Conservation (phyloP, 768 basidiomycete genomes). For the Rhizopogon sp. region DNA sequence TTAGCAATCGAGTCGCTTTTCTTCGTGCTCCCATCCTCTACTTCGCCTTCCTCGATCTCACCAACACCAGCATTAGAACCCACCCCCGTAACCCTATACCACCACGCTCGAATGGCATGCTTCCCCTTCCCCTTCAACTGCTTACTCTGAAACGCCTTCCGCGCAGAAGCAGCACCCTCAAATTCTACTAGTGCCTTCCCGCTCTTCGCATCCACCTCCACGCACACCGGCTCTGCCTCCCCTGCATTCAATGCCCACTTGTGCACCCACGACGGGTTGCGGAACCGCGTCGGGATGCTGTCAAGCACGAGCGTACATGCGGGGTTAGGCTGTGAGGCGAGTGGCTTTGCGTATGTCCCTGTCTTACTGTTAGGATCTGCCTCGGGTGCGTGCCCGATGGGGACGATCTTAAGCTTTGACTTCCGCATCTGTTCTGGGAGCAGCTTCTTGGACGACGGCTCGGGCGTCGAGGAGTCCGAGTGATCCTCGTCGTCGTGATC, state of each 20-base stretch:
- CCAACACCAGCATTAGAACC: slow-evolving; percentile 1
- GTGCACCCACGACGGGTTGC: slow-evolving; percentile 36
- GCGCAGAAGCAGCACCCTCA: slow-evolving; percentile 36
- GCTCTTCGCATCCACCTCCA: slow-evolving; percentile 35
- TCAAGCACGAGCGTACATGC: slow-evolving; percentile 53
- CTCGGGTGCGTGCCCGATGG: slow-evolving; percentile 45
- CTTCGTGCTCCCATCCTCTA: slow-evolving; percentile 3
- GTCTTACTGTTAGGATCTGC: slow-evolving; percentile 41
- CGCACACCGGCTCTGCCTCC: slow-evolving; percentile 31
- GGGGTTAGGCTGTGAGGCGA: slow-evolving; percentile 33
- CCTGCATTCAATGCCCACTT: slow-evolving; percentile 39
- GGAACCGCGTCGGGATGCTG: slow-evolving; percentile 45
- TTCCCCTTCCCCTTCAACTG: slow-evolving; percentile 36
- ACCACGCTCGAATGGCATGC: slow-evolving; percentile 10
- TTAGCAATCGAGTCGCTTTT: not conserved
- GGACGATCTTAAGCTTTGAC: slow-evolving; percentile 4
- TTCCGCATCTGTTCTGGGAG: not conserved
- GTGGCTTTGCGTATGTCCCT: slow-evolving; percentile 36
- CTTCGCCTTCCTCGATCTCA: slow-evolving; percentile 12
- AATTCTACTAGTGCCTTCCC: slow-evolving; percentile 53
- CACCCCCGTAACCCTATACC: slow-evolving; percentile 8
- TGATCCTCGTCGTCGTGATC: not conserved
- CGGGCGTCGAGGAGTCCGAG: not conserved
- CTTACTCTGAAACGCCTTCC: slow-evolving; percentile 37
- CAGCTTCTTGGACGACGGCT: not conserved